Percentiles rank a stretch among this genome's conserved stretches.
Evolutionary conservation across 2,329 filamentous ascomycete species (phyloP).

Genomic region (Cladobotryum mycophilum): DNA sequence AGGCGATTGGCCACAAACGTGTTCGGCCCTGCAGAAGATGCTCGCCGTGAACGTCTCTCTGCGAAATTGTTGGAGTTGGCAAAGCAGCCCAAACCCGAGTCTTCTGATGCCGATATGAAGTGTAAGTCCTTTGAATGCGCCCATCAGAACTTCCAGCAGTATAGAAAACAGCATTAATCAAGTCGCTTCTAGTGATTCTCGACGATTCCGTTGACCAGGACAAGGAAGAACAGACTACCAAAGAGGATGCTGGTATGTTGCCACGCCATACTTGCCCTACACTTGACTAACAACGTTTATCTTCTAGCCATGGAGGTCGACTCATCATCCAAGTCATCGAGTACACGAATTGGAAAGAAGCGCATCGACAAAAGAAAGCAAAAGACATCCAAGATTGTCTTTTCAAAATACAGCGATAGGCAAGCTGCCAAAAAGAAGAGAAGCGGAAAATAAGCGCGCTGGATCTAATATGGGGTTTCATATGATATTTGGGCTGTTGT

Average conservation of each 20-base stretch:
- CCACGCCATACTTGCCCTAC: neutral
- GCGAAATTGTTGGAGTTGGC: conserved; percentile 79
- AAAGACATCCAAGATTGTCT: conserved; percentile 54
- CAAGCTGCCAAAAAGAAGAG: conserved; percentile 40
- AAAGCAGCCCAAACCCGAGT: conserved; percentile 64
- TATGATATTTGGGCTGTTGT: neutral
- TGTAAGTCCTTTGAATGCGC: neutral
- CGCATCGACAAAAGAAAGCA: conserved; percentile 51
- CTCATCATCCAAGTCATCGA: conserved; percentile 31
- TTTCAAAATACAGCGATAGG: conserved; percentile 51
- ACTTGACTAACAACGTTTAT: conserved; percentile 5
- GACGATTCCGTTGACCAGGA: conserved; percentile 22
- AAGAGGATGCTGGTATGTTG: conserved; percentile 21
- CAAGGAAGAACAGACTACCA: conserved; percentile 25
- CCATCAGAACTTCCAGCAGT: neutral
- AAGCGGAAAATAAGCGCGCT: conserved; percentile 12
- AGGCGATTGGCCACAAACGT: conserved; percentile 70
- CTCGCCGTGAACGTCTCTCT: conserved; percentile 74
- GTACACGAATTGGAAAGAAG: conserved; percentile 38
- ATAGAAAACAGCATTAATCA: neutral
- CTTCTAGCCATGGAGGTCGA: conserved; percentile 53
- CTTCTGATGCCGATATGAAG: conserved; percentile 37
- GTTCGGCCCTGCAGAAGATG: conserved; percentile 76
- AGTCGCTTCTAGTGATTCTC: conserved; percentile 7
- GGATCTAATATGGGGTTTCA: neutral